Base-by-base conservation (phyloP, 139 green algal species). In the Ulvella scutata region DNA sequence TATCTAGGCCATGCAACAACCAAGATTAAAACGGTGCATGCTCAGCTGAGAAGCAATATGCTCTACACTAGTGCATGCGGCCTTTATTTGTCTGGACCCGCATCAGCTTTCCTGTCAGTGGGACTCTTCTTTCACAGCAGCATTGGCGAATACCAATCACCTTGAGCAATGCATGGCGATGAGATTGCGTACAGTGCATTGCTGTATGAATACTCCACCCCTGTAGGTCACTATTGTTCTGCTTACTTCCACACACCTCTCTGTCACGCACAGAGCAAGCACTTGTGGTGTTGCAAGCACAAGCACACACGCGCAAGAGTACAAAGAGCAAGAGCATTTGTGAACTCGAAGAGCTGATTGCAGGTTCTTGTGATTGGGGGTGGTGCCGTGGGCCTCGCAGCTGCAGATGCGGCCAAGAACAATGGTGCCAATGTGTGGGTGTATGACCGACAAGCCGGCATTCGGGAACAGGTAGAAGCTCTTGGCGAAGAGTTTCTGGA, bases 401-500 rank as follows among this genome's bases (percentile, higher is more conserved):
- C 90, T 37, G 85, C 90, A 13, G 85, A 83, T 37, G 84, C 84
- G 38, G 89, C 87, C 38, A 90, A 88, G 83, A 86, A 82, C 73
- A 85, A 94, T 82, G 90, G 90, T 28, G 90, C 90, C 17, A 86
- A 92, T n/a, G 89, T 94, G 62, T 82, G 89, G 4, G 85, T 94
- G 29, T 95, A 94, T 82, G 90, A 95, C 84, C 94, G 89, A 0
- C 85, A 89, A 43, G 75, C 76, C 2, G 87, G 80, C n/a, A 85
- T 92, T 23, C 75, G 72, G 6, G 88, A 92, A 83, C 88, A 88
- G 74, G 78, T 80, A 26, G 89, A 91, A 79, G 89, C 82, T 3
- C 82, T 94, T 79, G 90, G 90, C 29, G 90, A 87, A 33, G 90
- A 93, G 84, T 96, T 96, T 81, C 82, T 97, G 72, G 92, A 85